A percentile compares a stretch with the other conserved stretches of the same genome.
Evolutionary conservation across 2,329 filamentous ascomycete genomes (phyloP).

Genomic region (Dothideomycetes sp.): DNA sequence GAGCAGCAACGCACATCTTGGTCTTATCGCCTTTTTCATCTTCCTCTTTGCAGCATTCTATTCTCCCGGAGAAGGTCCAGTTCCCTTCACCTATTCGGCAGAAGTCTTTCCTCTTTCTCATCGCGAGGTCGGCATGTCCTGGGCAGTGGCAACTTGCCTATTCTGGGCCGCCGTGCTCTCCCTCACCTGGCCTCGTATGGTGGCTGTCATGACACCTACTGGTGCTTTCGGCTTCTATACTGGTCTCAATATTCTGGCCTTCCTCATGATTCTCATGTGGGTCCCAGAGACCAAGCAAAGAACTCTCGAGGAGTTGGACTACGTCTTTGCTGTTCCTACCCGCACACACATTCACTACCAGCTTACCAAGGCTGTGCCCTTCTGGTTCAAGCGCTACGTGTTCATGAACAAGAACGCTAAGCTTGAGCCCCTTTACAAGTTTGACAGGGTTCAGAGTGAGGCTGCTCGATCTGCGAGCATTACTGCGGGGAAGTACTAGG

Average conservation of each 20-base stretch:
- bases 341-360: slow-evolving; percentile 21
- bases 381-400: slow-evolving; percentile 35
- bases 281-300: slow-evolving; percentile 37
- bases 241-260: slow-evolving; percentile 48
- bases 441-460: slow-evolving; percentile 4
- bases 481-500: neutral
- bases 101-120: slow-evolving; percentile 23
- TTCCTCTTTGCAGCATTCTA: slow-evolving; percentile 32
- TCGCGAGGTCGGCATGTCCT: slow-evolving; percentile 19
- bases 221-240: slow-evolving; percentile 53
- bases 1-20: slow-evolving; percentile 15
- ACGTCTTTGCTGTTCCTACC: slow-evolving; percentile 42
- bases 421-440: slow-evolving; percentile 5
- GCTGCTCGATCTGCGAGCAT: neutral
- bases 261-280: slow-evolving; percentile 54
- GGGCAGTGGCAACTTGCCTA: slow-evolving; percentile 28
- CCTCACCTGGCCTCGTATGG: slow-evolving; percentile 38
- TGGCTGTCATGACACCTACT: slow-evolving; percentile 35
- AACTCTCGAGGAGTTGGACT: slow-evolving; percentile 38
- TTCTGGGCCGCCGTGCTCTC: slow-evolving; percentile 40
- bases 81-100: slow-evolving; percentile 31
- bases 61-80: slow-evolving; percentile 30
- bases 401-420: slow-evolving; percentile 23
- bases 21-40: slow-evolving; percentile 18
- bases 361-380: slow-evolving; percentile 28